Evolutionary conservation across 2,329 filamentous ascomycete species (phyloP).

Genomic region (Clonostachys rhizophaga): DNA sequence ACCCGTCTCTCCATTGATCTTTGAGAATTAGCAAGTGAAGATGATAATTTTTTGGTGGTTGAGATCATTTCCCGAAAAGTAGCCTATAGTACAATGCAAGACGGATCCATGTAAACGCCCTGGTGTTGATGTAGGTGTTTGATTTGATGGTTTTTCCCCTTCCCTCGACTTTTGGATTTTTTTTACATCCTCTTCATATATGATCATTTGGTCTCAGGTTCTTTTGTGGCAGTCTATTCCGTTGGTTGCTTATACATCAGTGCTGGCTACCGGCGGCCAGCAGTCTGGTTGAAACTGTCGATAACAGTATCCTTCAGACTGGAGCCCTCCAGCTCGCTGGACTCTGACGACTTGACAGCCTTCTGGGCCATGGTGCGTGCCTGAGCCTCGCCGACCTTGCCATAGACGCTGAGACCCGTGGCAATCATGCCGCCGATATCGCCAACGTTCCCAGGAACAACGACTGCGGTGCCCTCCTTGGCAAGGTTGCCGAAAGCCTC

Average conservation of each 20-base stretch:
- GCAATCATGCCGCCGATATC: slow-evolving; percentile 97
- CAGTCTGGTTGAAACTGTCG: slow-evolving; percentile 30
- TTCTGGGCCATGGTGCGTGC: slow-evolving; percentile 59
- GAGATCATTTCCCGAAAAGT: too few relatives aligned
- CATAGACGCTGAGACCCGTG: slow-evolving; percentile 90
- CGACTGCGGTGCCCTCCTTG: slow-evolving; percentile 90
- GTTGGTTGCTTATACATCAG: too few relatives aligned
- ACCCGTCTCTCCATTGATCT: too few relatives aligned
- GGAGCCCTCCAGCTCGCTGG: slow-evolving; percentile 5
- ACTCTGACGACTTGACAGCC: slow-evolving; percentile 23
- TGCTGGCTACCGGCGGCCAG: slow-evolving; percentile 11
- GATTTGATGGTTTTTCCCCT: too few relatives aligned
- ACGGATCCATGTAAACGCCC: too few relatives aligned
- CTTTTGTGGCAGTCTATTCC: too few relatives aligned
- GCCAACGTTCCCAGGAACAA: slow-evolving; percentile 94
- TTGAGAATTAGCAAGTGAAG: too few relatives aligned
- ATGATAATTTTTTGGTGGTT: too few relatives aligned
- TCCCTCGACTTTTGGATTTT: not conserved
- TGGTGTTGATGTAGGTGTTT: too few relatives aligned
- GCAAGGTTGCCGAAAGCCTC: slow-evolving; percentile 90
- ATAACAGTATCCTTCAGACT: slow-evolving; percentile 30
- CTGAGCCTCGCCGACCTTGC: slow-evolving; percentile 83
- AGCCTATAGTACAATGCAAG: too few relatives aligned
- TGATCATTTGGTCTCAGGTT: not conserved
- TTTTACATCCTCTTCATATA: not conserved